These are phyloP conservation scores for Cercophora sp. DNA, from an alignment of 495 filamentous ascomycete species.

Conservation along the genomic window DNA sequence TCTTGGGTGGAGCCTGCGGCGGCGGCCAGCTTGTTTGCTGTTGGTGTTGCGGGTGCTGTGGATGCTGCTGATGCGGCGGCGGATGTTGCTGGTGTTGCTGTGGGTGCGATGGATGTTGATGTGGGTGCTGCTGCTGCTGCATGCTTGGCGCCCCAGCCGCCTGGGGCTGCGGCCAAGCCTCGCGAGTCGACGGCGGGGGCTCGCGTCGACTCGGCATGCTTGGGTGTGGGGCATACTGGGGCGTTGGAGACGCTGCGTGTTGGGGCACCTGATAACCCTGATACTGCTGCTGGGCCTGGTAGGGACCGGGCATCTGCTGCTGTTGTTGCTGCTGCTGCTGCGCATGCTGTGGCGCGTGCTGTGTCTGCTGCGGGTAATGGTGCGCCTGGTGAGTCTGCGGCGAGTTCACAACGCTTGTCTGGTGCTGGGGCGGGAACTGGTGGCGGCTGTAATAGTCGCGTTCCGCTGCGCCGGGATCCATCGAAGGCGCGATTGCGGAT, in stretches of 20 bases:
- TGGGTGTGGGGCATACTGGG: constrained; percentile 25
- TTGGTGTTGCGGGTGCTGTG: constrained; percentile 20
- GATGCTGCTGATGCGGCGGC: constrained; percentile 18
- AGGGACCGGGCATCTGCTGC: constrained; percentile 19
- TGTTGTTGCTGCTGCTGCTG: constrained; percentile 16
- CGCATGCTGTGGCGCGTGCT: constrained; percentile 21
- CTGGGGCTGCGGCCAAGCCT: constrained; percentile 19
- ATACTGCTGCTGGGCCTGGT: constrained; percentile 15
- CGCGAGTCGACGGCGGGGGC: constrained; percentile 9
- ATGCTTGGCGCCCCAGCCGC: constrained; percentile 10
- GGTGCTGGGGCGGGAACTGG: constrained; percentile 31
- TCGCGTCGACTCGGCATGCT: constrained; percentile 19
- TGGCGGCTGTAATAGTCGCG: constrained; percentile 42
- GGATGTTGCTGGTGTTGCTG: constrained; percentile 31
- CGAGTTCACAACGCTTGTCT: constrained; percentile 30
- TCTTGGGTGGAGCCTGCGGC: constrained; percentile 37
- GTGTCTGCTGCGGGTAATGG: constrained; percentile 35
- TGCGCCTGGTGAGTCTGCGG: constrained; percentile 40
- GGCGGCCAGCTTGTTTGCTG: constrained; percentile 31
- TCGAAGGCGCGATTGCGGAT: constrained; percentile 24
- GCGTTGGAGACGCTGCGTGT: constrained; percentile 25
- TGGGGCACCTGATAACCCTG: constrained; percentile 13
- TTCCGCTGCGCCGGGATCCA: constrained; percentile 30
- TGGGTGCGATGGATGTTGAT: constrained; percentile 17
- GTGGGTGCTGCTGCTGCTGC: constrained; percentile 21